Conservation (phyloP, 2,329 filamentous ascomycete species). For the Aspergillus neoniger region DNA sequence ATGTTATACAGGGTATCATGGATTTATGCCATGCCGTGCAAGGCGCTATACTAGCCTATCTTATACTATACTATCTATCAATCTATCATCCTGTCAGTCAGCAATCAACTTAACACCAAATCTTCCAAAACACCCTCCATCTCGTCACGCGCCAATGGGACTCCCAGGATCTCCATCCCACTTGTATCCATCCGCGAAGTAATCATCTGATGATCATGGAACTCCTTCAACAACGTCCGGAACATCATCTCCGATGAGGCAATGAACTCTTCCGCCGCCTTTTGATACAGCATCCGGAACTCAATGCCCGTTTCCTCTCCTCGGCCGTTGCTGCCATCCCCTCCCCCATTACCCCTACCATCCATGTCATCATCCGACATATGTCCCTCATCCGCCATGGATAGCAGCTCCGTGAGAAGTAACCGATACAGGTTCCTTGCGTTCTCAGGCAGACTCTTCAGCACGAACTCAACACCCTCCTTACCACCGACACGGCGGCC, state of each 20-base stretch:
- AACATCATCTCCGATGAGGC: conserved; percentile 97
- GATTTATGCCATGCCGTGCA: conserved; percentile 1
- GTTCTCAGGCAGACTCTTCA: conserved; percentile 88
- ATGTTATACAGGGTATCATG: conserved; percentile 37
- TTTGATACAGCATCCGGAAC: conserved; percentile 89
- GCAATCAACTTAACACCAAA: conserved; percentile 44
- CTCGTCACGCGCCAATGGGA: conserved; percentile 86
- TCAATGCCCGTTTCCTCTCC: conserved; percentile 68
- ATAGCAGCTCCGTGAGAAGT: conserved; percentile 79
- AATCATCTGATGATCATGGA: conserved; percentile 98
- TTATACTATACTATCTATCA: conserved; percentile 6
- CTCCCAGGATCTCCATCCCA: conserved; percentile 80
- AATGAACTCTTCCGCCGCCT: conserved; percentile 94
- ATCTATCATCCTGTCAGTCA: too few species aligned
- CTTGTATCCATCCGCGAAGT: conserved; percentile 81
- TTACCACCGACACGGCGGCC: conserved; percentile 79
- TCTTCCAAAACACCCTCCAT: conserved; percentile 88
- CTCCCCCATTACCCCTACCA: conserved; percentile 34
- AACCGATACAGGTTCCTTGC: conserved; percentile 84
- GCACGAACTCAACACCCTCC: conserved; percentile 87
- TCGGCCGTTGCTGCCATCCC: conserved; percentile 12
- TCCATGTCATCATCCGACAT: conserved; percentile 54
- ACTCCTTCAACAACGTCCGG: conserved; percentile 90
- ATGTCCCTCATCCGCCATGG: conserved; percentile 59
- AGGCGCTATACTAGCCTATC: conserved; percentile 2